A percentile compares a stretch with the other conserved stretches of the same genome.
phyloP scores from a whole-genome alignment of 2,329 filamentous ascomycete genomes.

The Cladorrhinum sp. region DNA sequence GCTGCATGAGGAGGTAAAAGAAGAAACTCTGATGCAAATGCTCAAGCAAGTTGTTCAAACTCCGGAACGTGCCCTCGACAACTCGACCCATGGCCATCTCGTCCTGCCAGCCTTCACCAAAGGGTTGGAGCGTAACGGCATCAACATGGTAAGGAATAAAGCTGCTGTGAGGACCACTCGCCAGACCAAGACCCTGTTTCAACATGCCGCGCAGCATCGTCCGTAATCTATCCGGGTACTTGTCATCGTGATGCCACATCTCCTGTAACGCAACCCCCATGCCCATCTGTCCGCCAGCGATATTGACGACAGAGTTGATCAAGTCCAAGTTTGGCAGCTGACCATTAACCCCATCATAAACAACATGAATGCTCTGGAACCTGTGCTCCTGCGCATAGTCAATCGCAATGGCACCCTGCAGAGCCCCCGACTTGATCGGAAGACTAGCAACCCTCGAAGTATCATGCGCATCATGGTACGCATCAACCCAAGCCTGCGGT shows the following conservation, averaged over 20 bases:
- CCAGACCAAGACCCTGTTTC: slow-evolving; percentile 83
- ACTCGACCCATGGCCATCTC: slow-evolving; percentile 93
- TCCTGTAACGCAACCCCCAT: slow-evolving; percentile 80
- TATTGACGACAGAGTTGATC: slow-evolving; percentile 87
- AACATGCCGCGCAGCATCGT: slow-evolving; percentile 93
- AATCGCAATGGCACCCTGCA: slow-evolving; percentile 90
- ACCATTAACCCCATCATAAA: slow-evolving; percentile 94
- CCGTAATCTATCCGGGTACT: slow-evolving; percentile 75
- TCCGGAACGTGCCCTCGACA: slow-evolving; percentile 86
- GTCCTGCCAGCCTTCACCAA: slow-evolving; percentile 91
- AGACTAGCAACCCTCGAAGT: slow-evolving; percentile 68
- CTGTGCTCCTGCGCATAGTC: slow-evolving; percentile 84
- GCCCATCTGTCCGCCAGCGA: slow-evolving; percentile 89
- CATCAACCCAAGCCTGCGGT: slow-evolving; percentile 95
- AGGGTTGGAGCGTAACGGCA: slow-evolving; percentile 87
- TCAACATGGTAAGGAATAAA: slow-evolving; percentile 99
- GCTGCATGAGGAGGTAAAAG: slow-evolving; percentile 93
- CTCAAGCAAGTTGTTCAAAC: slow-evolving; percentile 92
- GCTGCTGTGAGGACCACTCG: slow-evolving; percentile 85
- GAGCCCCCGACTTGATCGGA: slow-evolving; percentile 84
- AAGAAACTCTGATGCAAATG: slow-evolving; percentile 99
- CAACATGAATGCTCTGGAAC: slow-evolving; percentile 84
- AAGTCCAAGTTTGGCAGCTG: slow-evolving; percentile 94
- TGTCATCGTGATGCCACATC: slow-evolving; percentile 76
- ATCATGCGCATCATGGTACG: slow-evolving; percentile 88